A percentile compares a stretch with the other conserved stretches of the same genome.
These are phyloP conservation scores for Clonostachys rhizophaga DNA, from an alignment of 2,329 filamentous ascomycete species.

Conservation along the genomic window DNA sequence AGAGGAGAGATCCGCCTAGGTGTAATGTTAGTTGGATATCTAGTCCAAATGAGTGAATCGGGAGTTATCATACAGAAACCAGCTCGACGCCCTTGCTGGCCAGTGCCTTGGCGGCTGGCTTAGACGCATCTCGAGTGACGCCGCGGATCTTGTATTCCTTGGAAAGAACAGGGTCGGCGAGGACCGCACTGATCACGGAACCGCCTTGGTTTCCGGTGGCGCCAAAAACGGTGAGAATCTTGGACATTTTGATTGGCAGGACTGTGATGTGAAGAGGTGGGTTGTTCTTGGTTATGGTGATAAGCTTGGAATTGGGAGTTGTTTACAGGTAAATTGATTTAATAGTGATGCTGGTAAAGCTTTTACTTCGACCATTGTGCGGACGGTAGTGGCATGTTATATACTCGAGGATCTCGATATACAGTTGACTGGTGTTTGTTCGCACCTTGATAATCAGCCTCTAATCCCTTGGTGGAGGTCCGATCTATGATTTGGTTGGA, in stretches of 20 bases:
- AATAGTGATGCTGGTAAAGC: too few species aligned
- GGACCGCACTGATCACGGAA: constrained; percentile 36
- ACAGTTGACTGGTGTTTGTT: too few species aligned
- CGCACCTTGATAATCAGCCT: too few species aligned
- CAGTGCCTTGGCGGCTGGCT: constrained; percentile 30
- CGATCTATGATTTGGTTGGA: too few species aligned
- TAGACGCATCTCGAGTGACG: constrained; percentile 37
- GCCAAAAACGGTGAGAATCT: constrained; percentile 36
- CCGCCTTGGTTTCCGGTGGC: constrained; percentile 44
- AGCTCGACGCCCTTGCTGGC: constrained; percentile 34
- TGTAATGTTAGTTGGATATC: constrained; percentile 1
- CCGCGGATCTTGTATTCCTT: constrained; percentile 37
- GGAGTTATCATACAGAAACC: constrained; percentile 19
- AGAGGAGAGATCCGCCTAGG: constrained; percentile 34
- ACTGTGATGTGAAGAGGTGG: too few species aligned
- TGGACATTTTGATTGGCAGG: constrained; percentile 2
- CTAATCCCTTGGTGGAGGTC: too few species aligned
- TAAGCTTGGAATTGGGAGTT: too few species aligned
- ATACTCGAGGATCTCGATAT: too few species aligned
- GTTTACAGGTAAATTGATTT: too few species aligned
- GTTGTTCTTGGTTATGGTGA: too few species aligned
- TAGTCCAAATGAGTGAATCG: background rate
- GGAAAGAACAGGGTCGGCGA: constrained; percentile 36
- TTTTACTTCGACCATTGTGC: too few species aligned
- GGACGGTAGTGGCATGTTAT: too few species aligned